Base-by-base conservation (phyloP, 176 grass and related monocot species). In the Avena sativa region DNA sequence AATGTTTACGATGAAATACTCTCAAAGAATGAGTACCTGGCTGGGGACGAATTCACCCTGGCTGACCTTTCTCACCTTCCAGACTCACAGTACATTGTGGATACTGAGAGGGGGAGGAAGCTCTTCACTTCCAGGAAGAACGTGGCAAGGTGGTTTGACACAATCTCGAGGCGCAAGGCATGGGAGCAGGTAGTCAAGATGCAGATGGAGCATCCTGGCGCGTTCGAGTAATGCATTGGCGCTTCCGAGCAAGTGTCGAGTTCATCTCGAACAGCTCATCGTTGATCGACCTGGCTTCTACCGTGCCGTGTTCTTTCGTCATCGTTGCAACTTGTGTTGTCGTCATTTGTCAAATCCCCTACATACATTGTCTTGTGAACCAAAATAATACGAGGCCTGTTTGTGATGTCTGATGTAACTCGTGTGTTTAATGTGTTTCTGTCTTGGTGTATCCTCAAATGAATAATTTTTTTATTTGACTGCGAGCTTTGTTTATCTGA, bases 41-140 rank as follows among this genome's bases (percentile, higher is more conserved):
- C 86, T 15, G 93, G 93, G 0, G 86, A 88, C 12, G 88, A 84
- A 0, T 92, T 95, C 86, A 95, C 88, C 12, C 57, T 95, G 47
- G 93, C 93, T 17, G 93, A 92, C 70, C 88, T 95, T 36, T 92
- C 79, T 1, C 90, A 92, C 84, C 87, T 98, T 57, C 96, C 96
- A 13, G 92, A 89, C 70, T 87, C 93, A 5, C 91, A 98, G 48
- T 94, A 98, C 79, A 81, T 98, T 6, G 77, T 90, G 12, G 91
- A 78, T 20, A 84, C 56, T 12, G 92, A 91, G 25, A 91, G 86
- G 25, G 96, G 96, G 28, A 88, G 78, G 61, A 91, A 92, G 84
- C 88, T 98, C 15, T 98, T 98, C 83, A 80, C 77, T 55, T 79
- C 66, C 67, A 90, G 89, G 84, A 91, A 87, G 88, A 95, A 94